These are phyloP conservation scores for Canna indica DNA, from an alignment of 176 grass and related monocot species.

Conservation along the genomic window DNA sequence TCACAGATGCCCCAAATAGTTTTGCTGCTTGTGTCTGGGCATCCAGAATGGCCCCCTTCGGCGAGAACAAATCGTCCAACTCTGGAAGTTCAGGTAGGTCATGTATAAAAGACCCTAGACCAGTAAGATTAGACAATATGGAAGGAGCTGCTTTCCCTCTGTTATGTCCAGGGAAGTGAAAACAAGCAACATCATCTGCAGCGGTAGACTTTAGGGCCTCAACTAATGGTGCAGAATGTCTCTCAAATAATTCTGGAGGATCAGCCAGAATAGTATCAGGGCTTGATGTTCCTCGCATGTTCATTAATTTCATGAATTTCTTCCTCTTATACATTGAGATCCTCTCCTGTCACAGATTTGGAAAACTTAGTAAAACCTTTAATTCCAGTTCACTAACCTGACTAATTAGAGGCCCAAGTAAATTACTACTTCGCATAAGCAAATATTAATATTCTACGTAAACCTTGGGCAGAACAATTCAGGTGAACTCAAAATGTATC, in stretches of 20 bases:
- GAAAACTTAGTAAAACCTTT: not conserved
- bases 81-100: constrained; percentile 76
- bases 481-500: too few relatives aligned
- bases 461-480: not conserved
- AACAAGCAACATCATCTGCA: constrained; percentile 51
- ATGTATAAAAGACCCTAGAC: constrained; percentile 28
- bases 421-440: not conserved
- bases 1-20: constrained; percentile 61
- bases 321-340: not conserved
- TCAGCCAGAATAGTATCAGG: constrained; percentile 12
- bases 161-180: constrained; percentile 91
- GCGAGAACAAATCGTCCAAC: constrained; percentile 75
- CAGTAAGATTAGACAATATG: constrained; percentile 39
- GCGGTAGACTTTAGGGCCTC: constrained; percentile 55
- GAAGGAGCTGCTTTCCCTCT: constrained; percentile 51
- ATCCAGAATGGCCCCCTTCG: constrained; percentile 63
- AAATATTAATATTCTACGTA: not conserved
- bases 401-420: not conserved
- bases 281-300: not conserved
- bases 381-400: too few relatives aligned
- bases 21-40: constrained; percentile 43
- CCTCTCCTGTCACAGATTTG: constrained; percentile 19
- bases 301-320: constrained; percentile 13
- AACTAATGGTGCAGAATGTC: constrained; percentile 36
- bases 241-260: constrained; percentile 11